Conservation (phyloP, 805 yeast genomes). For the Monosporozyma solicola region DNA sequence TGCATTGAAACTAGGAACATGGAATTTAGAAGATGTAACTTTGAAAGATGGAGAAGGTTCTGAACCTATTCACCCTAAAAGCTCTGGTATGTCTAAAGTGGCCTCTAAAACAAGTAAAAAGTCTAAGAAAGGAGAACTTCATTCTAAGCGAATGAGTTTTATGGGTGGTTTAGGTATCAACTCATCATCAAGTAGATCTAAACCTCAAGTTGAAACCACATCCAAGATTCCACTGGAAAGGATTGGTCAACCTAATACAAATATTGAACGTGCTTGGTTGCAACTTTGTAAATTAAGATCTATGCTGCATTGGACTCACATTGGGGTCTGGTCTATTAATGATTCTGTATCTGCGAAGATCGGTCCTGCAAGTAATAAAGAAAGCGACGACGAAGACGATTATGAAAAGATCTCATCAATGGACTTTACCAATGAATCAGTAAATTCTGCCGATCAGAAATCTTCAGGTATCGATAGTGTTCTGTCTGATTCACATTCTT, state of each 20-base stretch:
- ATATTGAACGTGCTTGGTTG: conserved; percentile 49
- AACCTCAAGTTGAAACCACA: conserved; percentile 11
- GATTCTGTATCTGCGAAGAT: conserved; percentile 19
- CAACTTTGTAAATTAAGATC: conserved; percentile 56
- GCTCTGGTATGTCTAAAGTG: neutral
- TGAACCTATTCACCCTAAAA: conserved; percentile 10
- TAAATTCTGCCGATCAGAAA: neutral
- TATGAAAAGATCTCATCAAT: neutral
- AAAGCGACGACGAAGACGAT: conserved; percentile 3
- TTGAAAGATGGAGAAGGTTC: conserved; percentile 7
- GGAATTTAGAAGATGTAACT: conserved; percentile 44
- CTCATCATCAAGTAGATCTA: conserved; percentile 1
- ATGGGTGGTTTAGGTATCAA: conserved; percentile 18
- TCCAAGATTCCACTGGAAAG: conserved; percentile 10
- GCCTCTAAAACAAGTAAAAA: neutral
- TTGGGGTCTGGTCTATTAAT: conserved; percentile 66
- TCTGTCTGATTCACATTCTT: neutral
- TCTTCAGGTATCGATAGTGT: neutral
- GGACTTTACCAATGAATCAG: neutral
- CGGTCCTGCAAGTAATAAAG: conserved; percentile 16
- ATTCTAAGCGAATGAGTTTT: conserved; percentile 19
- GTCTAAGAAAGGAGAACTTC: neutral
- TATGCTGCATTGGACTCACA: conserved; percentile 73
- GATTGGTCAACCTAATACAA: conserved; percentile 25
- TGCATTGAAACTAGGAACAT: conserved; percentile 48